Evolutionary conservation across 2,329 filamentous ascomycete species (phyloP).

Genomic region (Trematosphaeria pertusa): DNA sequence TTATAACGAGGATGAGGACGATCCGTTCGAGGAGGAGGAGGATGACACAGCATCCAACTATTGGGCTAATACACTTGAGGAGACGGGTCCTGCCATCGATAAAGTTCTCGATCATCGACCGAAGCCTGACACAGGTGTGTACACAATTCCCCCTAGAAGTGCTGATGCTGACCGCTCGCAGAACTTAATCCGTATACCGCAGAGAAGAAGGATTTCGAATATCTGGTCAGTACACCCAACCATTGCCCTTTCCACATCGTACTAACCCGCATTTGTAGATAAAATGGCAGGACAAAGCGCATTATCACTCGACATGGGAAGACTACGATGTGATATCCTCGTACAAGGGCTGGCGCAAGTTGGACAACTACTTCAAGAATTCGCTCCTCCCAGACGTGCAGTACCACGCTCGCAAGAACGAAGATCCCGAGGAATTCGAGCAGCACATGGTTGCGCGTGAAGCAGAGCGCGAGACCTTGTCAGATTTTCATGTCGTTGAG

Average conservation of each 20-base stretch:
- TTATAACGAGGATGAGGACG: constrained; percentile 71
- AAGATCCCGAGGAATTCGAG: constrained; percentile 83
- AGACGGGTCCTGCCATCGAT: constrained; percentile 86
- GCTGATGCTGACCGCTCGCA: constrained; percentile 29
- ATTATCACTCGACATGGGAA: constrained; percentile 97
- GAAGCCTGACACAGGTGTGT: constrained; percentile 65
- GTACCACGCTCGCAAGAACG: constrained; percentile 60
- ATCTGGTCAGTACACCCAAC: constrained; percentile 56
- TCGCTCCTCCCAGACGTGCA: constrained; percentile 80
- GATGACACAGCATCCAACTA: constrained; percentile 72
- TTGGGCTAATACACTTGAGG: constrained; percentile 73
- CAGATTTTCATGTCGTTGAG: constrained; percentile 91
- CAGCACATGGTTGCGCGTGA: constrained; percentile 96
- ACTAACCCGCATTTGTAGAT: constrained; percentile 61
- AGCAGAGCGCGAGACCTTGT: constrained; percentile 83
- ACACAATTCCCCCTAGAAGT: neutral
- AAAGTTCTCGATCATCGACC: constrained; percentile 86
- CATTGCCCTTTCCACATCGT: neutral
- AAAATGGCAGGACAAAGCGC: constrained; percentile 96
- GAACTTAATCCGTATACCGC: constrained; percentile 43
- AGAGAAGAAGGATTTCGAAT: constrained; percentile 83
- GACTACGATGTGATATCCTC: constrained; percentile 74
- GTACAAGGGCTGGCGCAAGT: constrained; percentile 83
- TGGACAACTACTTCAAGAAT: constrained; percentile 95
- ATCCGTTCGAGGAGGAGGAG: constrained; percentile 64